A percentile compares a stretch with the other conserved stretches of the same genome.
phyloP scores from a whole-genome alignment of 2,329 filamentous ascomycete species.

The Fusarium palustre region DNA sequence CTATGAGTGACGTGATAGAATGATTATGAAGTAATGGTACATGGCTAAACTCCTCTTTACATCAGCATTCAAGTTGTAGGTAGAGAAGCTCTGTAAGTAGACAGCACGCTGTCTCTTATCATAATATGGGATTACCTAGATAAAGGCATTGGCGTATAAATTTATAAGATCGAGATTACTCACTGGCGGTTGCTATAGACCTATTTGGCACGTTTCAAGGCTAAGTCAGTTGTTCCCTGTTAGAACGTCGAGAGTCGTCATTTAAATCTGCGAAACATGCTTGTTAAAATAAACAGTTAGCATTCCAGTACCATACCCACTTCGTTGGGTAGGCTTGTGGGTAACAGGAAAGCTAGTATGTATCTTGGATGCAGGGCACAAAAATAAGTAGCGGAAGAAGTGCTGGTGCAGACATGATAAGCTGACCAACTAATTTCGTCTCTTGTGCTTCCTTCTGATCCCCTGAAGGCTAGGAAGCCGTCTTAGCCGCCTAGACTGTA shows the following conservation, averaged over 20 bases:
- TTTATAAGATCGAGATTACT: no score
- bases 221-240: neutral
- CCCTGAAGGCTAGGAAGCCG: neutral
- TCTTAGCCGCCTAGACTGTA: neutral
- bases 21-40: constrained; percentile 28
- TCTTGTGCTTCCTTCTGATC: neutral
- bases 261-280: neutral
- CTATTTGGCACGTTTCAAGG: neutral
- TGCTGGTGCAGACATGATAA: neutral
- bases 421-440: neutral
- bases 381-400: neutral
- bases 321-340: no score
- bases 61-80: neutral
- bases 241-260: neutral
- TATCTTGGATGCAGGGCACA: no score
- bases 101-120: neutral
- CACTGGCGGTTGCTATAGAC: neutral
- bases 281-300: neutral
- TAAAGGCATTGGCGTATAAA: no score
- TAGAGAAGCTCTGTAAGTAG: neutral
- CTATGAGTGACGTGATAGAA: constrained; percentile 9
- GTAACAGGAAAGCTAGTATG: no score
- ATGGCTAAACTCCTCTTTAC: neutral
- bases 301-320: neutral
- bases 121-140: neutral